Evolutionary conservation across 2,329 filamentous ascomycete species (phyloP), one percentile per base, ranked within the genome.

Genomic region (Pseudogymnoascus pannorum): DNA sequence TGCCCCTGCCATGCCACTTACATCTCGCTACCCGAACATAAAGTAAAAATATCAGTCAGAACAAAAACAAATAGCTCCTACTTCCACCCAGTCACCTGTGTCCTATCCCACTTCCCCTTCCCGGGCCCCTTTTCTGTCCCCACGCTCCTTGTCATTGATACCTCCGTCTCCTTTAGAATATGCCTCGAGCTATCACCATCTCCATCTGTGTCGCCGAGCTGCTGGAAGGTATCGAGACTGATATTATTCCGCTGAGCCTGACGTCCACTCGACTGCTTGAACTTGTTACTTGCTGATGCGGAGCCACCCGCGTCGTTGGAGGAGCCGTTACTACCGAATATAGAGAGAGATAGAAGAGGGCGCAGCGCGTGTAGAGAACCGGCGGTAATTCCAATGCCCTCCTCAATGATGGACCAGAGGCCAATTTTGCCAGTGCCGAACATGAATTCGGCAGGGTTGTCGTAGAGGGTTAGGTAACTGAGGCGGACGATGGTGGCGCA

Each of bases 371-470:
- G 76, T 36, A 78, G 70, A 6, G 77, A 79, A 2, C 77, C 78
- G 11, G 79, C 78, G 6, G 77, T 73, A 64, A 82, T 79, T 16
- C 79, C 79, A 16, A 76, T 78, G 8, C 77, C 79, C 33, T 78
- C 76, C 63, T 80, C 79, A 22, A 79, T 72, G 31, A 79, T 73
- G 3, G 77, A 77, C 77, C 77, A 80, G 59, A 77, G 71, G 0
- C 74, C 74, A 35, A 78, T 76, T 51, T 75, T 72, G 35, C 74
- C 75, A 7, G 75, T 72, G 60, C 70, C 68, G 67, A 69, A 76
- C 67, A 77, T 72, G 65, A 74, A 77, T 59, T 78, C 74, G 9
- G 65, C 62, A 4, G 73, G 71, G 40, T 77, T 67, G n/a, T 66
- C 69, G 61, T 77, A 75, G 11, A 74, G 70, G 35, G 74, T 73